Conservation (phyloP, 805 yeast genomes). For the Pichia rugopelliculosa region DNA sequence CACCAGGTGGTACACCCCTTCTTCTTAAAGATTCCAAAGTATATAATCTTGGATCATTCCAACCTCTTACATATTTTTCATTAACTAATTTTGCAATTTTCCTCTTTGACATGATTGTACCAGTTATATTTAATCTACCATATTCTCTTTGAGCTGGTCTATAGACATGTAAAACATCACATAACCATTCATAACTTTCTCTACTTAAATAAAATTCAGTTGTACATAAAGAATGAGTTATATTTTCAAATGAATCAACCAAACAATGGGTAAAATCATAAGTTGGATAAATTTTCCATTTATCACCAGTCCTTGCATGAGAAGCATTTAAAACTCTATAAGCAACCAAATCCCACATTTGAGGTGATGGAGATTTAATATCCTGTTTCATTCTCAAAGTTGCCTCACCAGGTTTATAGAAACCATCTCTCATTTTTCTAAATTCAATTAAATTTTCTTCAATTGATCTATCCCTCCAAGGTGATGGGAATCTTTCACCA, state of each 20-base stretch:
- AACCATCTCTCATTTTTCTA: slow-evolving; percentile 87
- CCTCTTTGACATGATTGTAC: slow-evolving; percentile 90
- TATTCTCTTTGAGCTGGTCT: slow-evolving; percentile 99
- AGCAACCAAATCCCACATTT: slow-evolving; percentile 99
- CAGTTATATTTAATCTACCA: slow-evolving; percentile 92
- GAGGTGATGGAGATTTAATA: slow-evolving; percentile 83
- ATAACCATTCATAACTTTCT: slow-evolving; percentile 96
- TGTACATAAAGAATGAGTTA: slow-evolving; percentile 92
- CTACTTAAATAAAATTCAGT: slow-evolving; percentile 89
- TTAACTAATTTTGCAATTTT: slow-evolving; percentile 90
- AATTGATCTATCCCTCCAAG: slow-evolving; percentile 59
- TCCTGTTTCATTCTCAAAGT: slow-evolving; percentile 97
- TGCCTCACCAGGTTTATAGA: slow-evolving; percentile 84
- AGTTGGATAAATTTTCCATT: slow-evolving; percentile 98
- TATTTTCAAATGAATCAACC: slow-evolving; percentile 95
- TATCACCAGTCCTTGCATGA: slow-evolving; percentile 94
- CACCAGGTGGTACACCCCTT: slow-evolving; percentile 99
- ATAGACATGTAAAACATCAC: slow-evolving; percentile 90
- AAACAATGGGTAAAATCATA: slow-evolving; percentile 98
- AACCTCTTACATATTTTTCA: slow-evolving; percentile 76
- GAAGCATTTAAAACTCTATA: slow-evolving; percentile 88
- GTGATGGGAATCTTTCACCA: slow-evolving; percentile 82
- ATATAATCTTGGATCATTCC: slow-evolving; percentile 97
- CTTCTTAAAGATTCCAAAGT: slow-evolving; percentile 92
- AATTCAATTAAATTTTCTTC: slow-evolving; percentile 77